phyloP scores from a whole-genome alignment of 2,329 filamentous ascomycete genomes.

The Cladosporium sp. region DNA sequence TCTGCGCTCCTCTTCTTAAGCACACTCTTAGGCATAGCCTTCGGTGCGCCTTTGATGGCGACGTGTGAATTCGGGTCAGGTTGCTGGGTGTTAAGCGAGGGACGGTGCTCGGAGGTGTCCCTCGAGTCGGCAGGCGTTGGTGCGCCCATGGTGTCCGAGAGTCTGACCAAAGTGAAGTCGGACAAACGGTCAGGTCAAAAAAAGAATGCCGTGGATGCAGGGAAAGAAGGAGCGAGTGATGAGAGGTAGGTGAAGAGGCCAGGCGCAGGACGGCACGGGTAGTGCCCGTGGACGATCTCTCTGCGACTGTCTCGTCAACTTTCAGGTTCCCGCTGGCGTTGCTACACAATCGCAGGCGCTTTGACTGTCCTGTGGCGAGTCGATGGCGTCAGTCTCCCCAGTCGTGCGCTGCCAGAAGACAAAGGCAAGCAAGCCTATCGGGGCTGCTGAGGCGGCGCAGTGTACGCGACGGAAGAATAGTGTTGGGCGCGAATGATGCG shows the following conservation, averaged over 20 bases:
- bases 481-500: not conserved
- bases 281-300: conserved; percentile 2
- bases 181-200: not conserved
- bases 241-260: conserved; percentile 2
- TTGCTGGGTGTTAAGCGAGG: conserved; percentile 6
- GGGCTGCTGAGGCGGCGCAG: too few species aligned
- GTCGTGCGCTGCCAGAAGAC: not conserved
- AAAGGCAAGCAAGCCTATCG: too few species aligned
- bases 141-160: not conserved
- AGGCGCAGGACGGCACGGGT: conserved; percentile 4
- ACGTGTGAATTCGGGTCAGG: conserved; percentile 1
- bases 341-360: not conserved
- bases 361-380: not conserved
- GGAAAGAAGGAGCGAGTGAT: conserved; percentile 2
- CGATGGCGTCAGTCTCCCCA: not conserved
- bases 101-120: conserved; percentile 3
- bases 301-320: not conserved
- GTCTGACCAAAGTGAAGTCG: not conserved
- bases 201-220: not conserved
- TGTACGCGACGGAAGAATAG: not conserved
- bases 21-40: conserved; percentile 1
- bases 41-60: not conserved
- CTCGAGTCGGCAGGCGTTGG: conserved; percentile 4
- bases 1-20: conserved; percentile 11
- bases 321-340: not conserved